These are phyloP conservation scores for Metschnikowia similis DNA, from an alignment of 805 yeast species.

Conservation along the genomic window DNA sequence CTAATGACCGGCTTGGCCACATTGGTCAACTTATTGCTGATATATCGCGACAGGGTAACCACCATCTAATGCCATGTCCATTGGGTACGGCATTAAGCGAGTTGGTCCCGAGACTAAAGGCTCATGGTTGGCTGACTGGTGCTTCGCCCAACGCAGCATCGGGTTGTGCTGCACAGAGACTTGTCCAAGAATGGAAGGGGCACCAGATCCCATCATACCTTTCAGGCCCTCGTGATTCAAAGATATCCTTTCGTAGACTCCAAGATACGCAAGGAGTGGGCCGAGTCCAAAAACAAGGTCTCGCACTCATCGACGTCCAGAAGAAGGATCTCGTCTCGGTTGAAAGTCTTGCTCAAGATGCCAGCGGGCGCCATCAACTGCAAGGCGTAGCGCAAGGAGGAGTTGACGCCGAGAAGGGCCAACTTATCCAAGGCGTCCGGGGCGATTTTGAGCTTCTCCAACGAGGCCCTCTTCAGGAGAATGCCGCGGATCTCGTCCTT, in stretches of 20 bases:
- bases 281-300: constrained; percentile 77
- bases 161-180: no score
- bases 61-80: no score
- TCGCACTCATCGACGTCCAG: constrained; percentile 83
- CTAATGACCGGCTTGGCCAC: no score
- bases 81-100: no score
- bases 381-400: constrained; percentile 86
- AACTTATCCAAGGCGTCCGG: constrained; percentile 70
- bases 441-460: constrained; percentile 66
- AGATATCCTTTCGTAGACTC: constrained; percentile 42
- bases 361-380: constrained; percentile 91
- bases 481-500: constrained; percentile 79
- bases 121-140: no score
- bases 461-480: constrained; percentile 72
- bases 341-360: constrained; percentile 68
- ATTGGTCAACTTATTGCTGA: no score
- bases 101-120: no score
- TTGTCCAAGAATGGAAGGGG: no score
- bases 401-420: constrained; percentile 67
- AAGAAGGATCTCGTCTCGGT: constrained; percentile 62
- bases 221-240: constrained; percentile 10
- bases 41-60: no score
- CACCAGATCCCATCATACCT: no score
- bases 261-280: constrained; percentile 71
- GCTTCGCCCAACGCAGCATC: no score